Evolutionary conservation across 78 protist species (phyloP).

Genomic region (Trichosphaerium sp.): DNA sequence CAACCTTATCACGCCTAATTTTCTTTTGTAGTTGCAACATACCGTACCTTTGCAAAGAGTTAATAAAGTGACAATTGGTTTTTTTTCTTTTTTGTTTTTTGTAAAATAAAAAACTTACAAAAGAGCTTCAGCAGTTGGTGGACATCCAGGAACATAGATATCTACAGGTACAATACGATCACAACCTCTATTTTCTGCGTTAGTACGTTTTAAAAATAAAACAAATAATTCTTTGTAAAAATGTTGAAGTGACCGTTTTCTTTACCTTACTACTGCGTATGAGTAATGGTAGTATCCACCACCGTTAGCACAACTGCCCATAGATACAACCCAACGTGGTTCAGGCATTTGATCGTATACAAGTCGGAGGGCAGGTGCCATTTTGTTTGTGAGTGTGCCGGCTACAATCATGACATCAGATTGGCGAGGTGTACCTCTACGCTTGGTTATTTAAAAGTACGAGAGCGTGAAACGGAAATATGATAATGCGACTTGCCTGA

Average conservation of each 20-base stretch:
- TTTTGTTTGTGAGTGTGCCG: slow-evolving; percentile 94
- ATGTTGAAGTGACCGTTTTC: too few relatives aligned
- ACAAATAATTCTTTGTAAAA: too few relatives aligned
- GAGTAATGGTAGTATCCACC: slow-evolving; percentile 96
- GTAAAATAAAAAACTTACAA: slow-evolving; percentile 60
- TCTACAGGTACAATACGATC: slow-evolving; percentile 94
- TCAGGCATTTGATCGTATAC: slow-evolving; percentile 86
- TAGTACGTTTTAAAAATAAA: too few relatives aligned
- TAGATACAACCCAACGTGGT: slow-evolving; percentile 79
- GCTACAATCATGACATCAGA: slow-evolving; percentile 91
- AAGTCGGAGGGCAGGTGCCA: slow-evolving; percentile 93
- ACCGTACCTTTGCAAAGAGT: too few relatives aligned
- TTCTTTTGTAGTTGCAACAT: slow-evolving; percentile 81
- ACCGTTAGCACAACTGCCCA: slow-evolving; percentile 97
- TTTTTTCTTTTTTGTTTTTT: slow-evolving; percentile 48
- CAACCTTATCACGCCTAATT: slow-evolving; percentile 40
- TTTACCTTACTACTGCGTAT: slow-evolving; percentile 88
- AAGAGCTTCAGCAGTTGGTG: slow-evolving; percentile 96
- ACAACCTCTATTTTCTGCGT: too few relatives aligned
- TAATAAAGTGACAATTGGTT: too few relatives aligned
- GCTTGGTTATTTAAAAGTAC: neutral
- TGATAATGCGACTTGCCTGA: slow-evolving; percentile 25
- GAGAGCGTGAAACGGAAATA: neutral
- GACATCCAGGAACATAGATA: slow-evolving; percentile 96
- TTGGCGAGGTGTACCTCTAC: slow-evolving; percentile 84